A percentile compares a stretch with the other conserved stretches of the same genome.
Conservation (phyloP, 1,284 basidiomycete species). For the Phaffia rhodozyma region DNA sequence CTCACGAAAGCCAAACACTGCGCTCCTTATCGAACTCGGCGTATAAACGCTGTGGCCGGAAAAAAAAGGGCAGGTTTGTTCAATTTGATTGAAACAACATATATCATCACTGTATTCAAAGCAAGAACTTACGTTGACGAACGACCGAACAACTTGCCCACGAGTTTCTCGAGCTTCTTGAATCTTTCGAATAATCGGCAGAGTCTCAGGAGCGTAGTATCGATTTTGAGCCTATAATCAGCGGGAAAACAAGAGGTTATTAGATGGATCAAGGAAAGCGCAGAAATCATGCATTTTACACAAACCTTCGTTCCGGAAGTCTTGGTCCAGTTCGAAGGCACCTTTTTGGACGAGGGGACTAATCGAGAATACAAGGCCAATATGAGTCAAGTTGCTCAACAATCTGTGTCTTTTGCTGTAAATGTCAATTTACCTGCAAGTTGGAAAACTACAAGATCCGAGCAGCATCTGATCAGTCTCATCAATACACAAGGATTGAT, state of each 20-base stretch:
- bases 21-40: conserved; percentile 78
- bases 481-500: conserved; percentile 59
- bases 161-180: conserved; percentile 88
- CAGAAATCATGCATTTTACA: conserved; percentile 3
- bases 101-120: background rate
- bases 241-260: conserved; percentile 11
- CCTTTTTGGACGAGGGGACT: conserved; percentile 48
- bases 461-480: conserved; percentile 34
- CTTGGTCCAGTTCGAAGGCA: conserved; percentile 76
- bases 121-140: background rate
- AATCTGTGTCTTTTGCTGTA: no score
- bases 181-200: conserved; percentile 56
- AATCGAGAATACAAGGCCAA: background rate
- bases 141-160: conserved; percentile 49
- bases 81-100: no score
- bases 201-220: conserved; percentile 62
- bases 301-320: conserved; percentile 63
- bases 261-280: background rate
- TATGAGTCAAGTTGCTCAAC: no score
- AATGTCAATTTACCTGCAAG: no score
- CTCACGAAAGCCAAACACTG: conserved; percentile 48
- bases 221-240: conserved; percentile 50
- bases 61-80: background rate
- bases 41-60: conserved; percentile 45
- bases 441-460: no score